Evolutionary conservation across 2,329 filamentous ascomycete genomes (phyloP).

Genomic region (Cercospora berteroae): DNA sequence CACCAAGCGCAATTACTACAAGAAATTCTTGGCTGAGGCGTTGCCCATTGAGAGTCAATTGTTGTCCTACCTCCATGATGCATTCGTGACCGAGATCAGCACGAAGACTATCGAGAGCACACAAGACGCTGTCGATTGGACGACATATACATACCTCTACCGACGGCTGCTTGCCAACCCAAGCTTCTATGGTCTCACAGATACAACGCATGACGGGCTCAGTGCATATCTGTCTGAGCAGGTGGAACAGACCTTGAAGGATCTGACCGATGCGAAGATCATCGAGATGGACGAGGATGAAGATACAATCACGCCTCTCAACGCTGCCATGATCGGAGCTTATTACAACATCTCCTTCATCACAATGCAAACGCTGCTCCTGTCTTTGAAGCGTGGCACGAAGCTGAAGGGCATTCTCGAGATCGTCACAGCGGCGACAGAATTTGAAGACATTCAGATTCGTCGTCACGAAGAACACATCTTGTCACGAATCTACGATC

Average conservation of each 20-base stretch:
- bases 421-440: constrained; percentile 93
- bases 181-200: constrained; percentile 88
- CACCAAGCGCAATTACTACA: constrained; percentile 96
- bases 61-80: constrained; percentile 87
- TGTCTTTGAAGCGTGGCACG: constrained; percentile 82
- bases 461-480: constrained; percentile 86
- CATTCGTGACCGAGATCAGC: constrained; percentile 95
- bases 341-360: constrained; percentile 99
- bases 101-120: constrained; percentile 93
- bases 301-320: constrained; percentile 82
- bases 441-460: constrained; percentile 94
- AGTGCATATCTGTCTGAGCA: constrained; percentile 92
- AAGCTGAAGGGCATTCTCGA: constrained; percentile 97
- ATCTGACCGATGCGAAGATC: constrained; percentile 88
- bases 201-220: constrained; percentile 87
- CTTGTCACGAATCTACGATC: constrained; percentile 88
- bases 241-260: constrained; percentile 87
- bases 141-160: constrained; percentile 98
- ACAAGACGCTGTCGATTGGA: constrained; percentile 97
- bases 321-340: constrained; percentile 95
- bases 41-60: constrained; percentile 93
- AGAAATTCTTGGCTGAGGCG: constrained; percentile 96
- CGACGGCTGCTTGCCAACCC: constrained; percentile 90
- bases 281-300: constrained; percentile 89
- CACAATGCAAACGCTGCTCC: constrained; percentile 97